Evolutionary conservation across 2,329 filamentous ascomycete species (phyloP).

Genomic region (Scedosporium boydii): DNA sequence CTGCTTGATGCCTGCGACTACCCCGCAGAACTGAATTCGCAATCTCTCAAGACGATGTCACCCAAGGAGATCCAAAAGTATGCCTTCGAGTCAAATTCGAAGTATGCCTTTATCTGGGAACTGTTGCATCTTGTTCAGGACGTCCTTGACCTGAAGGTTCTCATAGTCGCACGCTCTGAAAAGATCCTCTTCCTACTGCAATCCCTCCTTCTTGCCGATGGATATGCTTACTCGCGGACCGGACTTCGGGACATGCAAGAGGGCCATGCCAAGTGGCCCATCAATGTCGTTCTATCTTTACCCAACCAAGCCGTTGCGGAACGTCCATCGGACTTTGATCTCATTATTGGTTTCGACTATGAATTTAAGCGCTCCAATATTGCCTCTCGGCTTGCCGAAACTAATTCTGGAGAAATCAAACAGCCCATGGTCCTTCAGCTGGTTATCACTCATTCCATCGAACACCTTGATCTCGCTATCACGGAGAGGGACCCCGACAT

Average conservation of each 20-base stretch:
- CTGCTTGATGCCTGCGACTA: slow-evolving; percentile 49
- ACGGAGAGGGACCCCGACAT: slow-evolving; percentile 12
- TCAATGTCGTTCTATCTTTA: slow-evolving; percentile 32
- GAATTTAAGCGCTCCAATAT: slow-evolving; percentile 30
- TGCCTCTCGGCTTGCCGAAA: slow-evolving; percentile 12
- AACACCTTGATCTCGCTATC: slow-evolving; percentile 40
- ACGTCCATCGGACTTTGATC: slow-evolving; percentile 32
- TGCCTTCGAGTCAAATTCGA: slow-evolving; percentile 46
- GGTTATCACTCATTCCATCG: slow-evolving; percentile 41
- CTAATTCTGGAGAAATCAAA: slow-evolving; percentile 11
- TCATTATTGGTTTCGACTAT: slow-evolving; percentile 45
- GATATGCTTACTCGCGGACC: slow-evolving; percentile 23
- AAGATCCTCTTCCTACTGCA: slow-evolving; percentile 42
- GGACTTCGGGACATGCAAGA: slow-evolving; percentile 17
- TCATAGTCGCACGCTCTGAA: slow-evolving; percentile 43
- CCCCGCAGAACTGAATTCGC: slow-evolving; percentile 40
- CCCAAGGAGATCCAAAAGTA: slow-evolving; percentile 39
- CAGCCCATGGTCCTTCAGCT: slow-evolving; percentile 38
- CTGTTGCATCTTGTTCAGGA: slow-evolving; percentile 36
- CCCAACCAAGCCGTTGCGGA: slow-evolving; percentile 26
- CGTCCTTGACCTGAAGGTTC: slow-evolving; percentile 31
- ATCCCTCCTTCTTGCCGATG: slow-evolving; percentile 32
- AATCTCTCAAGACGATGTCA: slow-evolving; percentile 27
- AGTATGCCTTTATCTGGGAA: slow-evolving; percentile 50
- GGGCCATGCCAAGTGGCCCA: slow-evolving; percentile 22